These are phyloP conservation scores for Fusarium staphyleae DNA, from an alignment of 2,329 filamentous ascomycete genomes.

Conservation along the genomic window DNA sequence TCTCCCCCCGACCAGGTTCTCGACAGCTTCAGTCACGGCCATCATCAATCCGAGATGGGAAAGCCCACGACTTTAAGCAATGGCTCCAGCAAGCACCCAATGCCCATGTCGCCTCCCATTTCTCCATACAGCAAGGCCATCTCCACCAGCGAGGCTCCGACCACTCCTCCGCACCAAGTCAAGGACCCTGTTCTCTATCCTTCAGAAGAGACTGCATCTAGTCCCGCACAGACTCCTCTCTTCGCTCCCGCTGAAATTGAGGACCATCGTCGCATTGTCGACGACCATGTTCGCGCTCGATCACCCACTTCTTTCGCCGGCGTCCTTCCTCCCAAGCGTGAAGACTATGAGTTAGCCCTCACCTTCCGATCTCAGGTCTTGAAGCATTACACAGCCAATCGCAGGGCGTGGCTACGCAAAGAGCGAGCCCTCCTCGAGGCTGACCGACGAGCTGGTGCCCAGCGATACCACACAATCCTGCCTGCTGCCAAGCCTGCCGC, in stretches of 20 bases:
- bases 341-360: slow-evolving; percentile 62
- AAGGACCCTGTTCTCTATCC: slow-evolving; percentile 68
- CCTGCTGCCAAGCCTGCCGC: slow-evolving; percentile 50
- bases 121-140: slow-evolving; percentile 56
- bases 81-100: slow-evolving; percentile 45
- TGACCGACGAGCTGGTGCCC: slow-evolving; percentile 54
- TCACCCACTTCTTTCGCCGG: slow-evolving; percentile 52
- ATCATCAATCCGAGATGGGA: slow-evolving; percentile 25
- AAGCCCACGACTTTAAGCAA: slow-evolving; percentile 29
- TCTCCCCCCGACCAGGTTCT: slow-evolving; percentile 66
- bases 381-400: slow-evolving; percentile 54
- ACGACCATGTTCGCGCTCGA: slow-evolving; percentile 57
- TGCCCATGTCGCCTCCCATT: slow-evolving; percentile 64
- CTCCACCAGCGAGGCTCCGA: slow-evolving; percentile 43
- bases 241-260: slow-evolving; percentile 55
- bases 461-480: slow-evolving; percentile 51
- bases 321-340: slow-evolving; percentile 55
- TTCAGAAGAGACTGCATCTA: slow-evolving; percentile 48
- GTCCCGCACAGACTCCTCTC: slow-evolving; percentile 57
- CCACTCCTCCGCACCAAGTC: slow-evolving; percentile 44
- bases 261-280: slow-evolving; percentile 56
- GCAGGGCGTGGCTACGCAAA: slow-evolving; percentile 55
- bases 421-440: slow-evolving; percentile 59
- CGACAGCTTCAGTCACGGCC: slow-evolving; percentile 58
- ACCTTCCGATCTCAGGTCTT: slow-evolving; percentile 62